Conservation (phyloP, 768 basidiomycete genomes). For the Leccinum disarticulatum region DNA sequence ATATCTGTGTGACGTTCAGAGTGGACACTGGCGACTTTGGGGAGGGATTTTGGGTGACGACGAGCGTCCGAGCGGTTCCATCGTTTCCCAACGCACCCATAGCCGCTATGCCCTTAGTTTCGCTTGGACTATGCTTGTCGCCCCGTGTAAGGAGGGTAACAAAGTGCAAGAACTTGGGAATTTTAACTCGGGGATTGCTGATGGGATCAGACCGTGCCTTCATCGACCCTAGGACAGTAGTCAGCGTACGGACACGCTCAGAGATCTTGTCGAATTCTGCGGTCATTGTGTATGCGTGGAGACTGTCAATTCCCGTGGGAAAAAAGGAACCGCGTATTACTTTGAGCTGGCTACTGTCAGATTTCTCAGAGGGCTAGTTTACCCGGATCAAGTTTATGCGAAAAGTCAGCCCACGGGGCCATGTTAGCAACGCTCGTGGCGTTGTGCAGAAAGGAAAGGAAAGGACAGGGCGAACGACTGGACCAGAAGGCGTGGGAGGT, state of each 20-base stretch:
- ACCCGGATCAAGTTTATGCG: constrained; percentile 30
- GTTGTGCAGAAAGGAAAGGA: constrained; percentile 60
- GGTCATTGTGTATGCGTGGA: no score
- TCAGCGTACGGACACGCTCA: no score
- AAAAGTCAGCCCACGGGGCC: constrained; percentile 17
- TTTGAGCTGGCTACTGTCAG: constrained; percentile 32
- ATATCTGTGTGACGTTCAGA: background rate
- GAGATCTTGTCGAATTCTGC: no score
- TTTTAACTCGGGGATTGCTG: background rate
- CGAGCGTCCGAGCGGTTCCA: background rate
- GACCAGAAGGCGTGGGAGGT: constrained; percentile 52
- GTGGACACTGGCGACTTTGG: background rate
- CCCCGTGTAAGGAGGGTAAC: background rate
- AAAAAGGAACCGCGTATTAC: no score
- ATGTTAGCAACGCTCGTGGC: constrained; percentile 75
- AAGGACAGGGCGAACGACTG: constrained; percentile 43
- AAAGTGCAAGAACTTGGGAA: background rate
- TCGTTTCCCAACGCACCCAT: background rate
- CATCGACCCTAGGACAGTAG: background rate
- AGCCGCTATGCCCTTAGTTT: background rate
- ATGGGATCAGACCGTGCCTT: background rate
- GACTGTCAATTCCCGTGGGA: no score
- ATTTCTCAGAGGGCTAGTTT: constrained; percentile 84
- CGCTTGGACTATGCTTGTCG: background rate
- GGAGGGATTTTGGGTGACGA: background rate